Evolutionary conservation across 2,329 filamentous ascomycete genomes (phyloP).

Genomic region (Fusarium luffae): DNA sequence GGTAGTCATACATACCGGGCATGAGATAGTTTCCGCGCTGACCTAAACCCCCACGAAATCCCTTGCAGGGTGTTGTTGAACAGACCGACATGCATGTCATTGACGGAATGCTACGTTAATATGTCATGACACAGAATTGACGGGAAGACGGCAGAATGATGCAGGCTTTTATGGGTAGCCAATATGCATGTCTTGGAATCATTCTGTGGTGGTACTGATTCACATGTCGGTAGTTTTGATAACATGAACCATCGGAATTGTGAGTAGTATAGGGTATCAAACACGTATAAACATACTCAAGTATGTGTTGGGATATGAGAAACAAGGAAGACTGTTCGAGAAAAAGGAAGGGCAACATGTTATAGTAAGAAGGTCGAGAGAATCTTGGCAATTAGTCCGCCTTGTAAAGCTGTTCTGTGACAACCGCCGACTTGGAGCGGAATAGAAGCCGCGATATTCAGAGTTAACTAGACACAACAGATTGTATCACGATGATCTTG

Average conservation of each 20-base stretch:
- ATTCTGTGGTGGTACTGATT: conserved; percentile 62
- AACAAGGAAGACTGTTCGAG: neutral
- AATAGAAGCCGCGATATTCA: neutral
- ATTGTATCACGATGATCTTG: conserved; percentile 76
- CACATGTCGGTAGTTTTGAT: conserved; percentile 61
- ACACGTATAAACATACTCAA: neutral
- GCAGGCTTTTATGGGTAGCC: conserved; percentile 71
- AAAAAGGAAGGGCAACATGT: neutral
- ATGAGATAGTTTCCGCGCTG: neutral
- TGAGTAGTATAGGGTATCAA: neutral
- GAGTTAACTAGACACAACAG: conserved; percentile 62
- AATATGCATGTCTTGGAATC: conserved; percentile 57
- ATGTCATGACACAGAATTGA: conserved; percentile 88
- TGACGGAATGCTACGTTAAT: conserved; percentile 83
- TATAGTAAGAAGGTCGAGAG: no score
- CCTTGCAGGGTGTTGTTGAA: conserved; percentile 77
- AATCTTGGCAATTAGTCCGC: neutral
- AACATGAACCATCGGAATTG: conserved; percentile 62
- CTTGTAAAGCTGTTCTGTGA: neutral
- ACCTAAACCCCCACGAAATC: conserved; percentile 71
- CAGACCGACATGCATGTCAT: conserved; percentile 79
- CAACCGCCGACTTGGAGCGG: neutral
- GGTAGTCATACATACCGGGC: neutral
- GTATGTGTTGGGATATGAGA: neutral
- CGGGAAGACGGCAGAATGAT: conserved; percentile 85